Evolutionary conservation across 139 green algal species (phyloP), one percentile per base, ranked within the genome.

Genomic region (Chlorokybus atmophyticus): DNA sequence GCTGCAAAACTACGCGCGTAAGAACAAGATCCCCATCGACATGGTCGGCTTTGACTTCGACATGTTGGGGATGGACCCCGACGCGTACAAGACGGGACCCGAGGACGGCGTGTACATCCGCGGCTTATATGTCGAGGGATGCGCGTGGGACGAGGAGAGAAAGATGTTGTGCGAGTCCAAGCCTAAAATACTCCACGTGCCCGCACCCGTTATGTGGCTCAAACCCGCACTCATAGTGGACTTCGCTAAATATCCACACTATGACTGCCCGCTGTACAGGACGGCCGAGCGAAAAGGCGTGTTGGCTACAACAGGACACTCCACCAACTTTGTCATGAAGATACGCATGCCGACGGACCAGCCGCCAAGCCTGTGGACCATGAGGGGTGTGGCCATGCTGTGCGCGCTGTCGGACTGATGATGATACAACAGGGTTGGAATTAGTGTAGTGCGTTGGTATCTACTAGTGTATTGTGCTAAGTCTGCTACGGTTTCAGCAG

Each of bases 241-340:
- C 17, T 35, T 73, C 32, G 29, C 6, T 3, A 32, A 67, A 40
- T 80, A 75, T 42, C 54, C 55, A 29, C 75, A 85, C 53, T 92
- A 92, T 70, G 74, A 71, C 38, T 88, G 80, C 66, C 83, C 83
- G 14, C 52, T 68, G 35, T 72, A 76, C 52, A 47, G 47, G 17
- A 68, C 62, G 25, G 55, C 50, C 32, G 70, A 66, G 17, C 35
- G 65, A n/a, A 29, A 55, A 29, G 47, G 67, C 40, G 41, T 75
- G 31, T 57, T 81, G 3, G 68, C 76, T 40, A 92, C 83, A 14
- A 92, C 83, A 0, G 83, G 83, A 4, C 83, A 92, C 68, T 85
- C 75, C 14, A 92, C 83, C 27, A 92, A 92, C 69, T 92, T 92
- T 57, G 70, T 92, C 54, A 70, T 83, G 61, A 75, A 81, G 38